These are phyloP conservation scores for Aspergillus puulaauensis DNA, from an alignment of 2,329 filamentous ascomycete species.

Conservation along the genomic window DNA sequence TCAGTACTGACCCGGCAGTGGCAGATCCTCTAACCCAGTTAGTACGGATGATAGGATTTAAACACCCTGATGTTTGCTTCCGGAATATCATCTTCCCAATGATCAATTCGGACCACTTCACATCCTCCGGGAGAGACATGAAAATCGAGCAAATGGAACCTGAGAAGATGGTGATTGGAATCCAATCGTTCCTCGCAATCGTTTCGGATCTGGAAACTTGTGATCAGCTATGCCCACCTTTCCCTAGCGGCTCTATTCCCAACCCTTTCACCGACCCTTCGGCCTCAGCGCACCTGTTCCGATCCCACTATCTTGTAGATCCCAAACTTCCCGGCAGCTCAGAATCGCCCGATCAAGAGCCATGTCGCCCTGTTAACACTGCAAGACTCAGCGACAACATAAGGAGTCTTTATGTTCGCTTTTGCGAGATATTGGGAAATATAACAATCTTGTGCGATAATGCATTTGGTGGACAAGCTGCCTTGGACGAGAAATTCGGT, in stretches of 20 bases:
- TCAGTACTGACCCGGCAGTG: slow-evolving; percentile 79
- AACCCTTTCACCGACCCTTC: slow-evolving; percentile 39
- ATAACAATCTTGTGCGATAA: slow-evolving; percentile 97
- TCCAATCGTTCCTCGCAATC: slow-evolving; percentile 87
- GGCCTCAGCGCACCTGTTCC: slow-evolving; percentile 34
- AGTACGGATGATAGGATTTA: slow-evolving; percentile 91
- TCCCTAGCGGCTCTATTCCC: slow-evolving; percentile 64
- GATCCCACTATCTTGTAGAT: slow-evolving; percentile 39
- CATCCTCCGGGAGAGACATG: slow-evolving; percentile 66
- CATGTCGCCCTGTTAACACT: slow-evolving; percentile 56
- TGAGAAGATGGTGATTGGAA: slow-evolving; percentile 95
- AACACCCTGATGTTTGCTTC: slow-evolving; percentile 91
- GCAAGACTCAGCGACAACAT: slow-evolving; percentile 69
- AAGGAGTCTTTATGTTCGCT: slow-evolving; percentile 82
- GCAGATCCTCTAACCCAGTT: slow-evolving; percentile 90
- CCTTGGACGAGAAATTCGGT: slow-evolving; percentile 91
- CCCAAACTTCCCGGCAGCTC: slow-evolving; percentile 27
- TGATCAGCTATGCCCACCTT: slow-evolving; percentile 74
- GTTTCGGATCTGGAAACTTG: slow-evolving; percentile 90
- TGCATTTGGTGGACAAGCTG: slow-evolving; percentile 93
- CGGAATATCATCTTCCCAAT: slow-evolving; percentile 89
- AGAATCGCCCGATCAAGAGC: slow-evolving; percentile 31
- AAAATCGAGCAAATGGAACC: slow-evolving; percentile 92
- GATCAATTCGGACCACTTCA: slow-evolving; percentile 88
- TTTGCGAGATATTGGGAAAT: slow-evolving; percentile 92